Percentiles rank a stretch among this genome's conserved stretches.
Conservation (phyloP, 139 green algal genomes). For the Ettlia oleoabundans region DNA sequence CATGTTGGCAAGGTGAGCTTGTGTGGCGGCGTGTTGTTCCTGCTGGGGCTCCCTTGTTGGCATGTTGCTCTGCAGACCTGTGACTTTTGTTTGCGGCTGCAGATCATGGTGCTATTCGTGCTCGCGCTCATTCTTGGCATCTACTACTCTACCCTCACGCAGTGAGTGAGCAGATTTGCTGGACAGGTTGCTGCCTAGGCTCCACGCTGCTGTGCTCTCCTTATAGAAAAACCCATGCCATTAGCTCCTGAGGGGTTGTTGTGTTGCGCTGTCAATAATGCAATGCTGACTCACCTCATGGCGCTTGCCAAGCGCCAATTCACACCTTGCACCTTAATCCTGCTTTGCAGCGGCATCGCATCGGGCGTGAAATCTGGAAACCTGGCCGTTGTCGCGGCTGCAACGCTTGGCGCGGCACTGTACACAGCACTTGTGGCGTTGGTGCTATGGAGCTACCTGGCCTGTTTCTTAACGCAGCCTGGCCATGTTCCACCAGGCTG, state of each 20-base stretch:
- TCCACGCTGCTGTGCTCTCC: no score
- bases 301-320: no score
- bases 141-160: slow-evolving; percentile 72
- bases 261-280: neutral
- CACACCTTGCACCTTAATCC: neutral
- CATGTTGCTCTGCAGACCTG: neutral
- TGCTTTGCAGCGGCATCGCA: slow-evolving; percentile 10
- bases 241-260: no score
- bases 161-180: neutral
- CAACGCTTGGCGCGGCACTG: slow-evolving; percentile 39
- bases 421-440: slow-evolving; percentile 66
- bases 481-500: slow-evolving; percentile 88
- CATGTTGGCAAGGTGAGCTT: slow-evolving; percentile 39
- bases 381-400: neutral
- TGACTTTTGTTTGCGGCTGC: neutral
- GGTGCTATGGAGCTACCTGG: slow-evolving; percentile 94
- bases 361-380: neutral
- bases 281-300: neutral
- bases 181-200: neutral
- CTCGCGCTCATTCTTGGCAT: slow-evolving; percentile 68
- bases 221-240: no score
- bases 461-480: slow-evolving; percentile 79
- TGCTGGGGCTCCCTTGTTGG: neutral
- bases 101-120: slow-evolving; percentile 88
- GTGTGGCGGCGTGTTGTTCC: neutral